Percentiles rank a stretch among this genome's conserved stretches.
These are phyloP conservation scores for Cryptosporidium sp. DNA, from an alignment of 169 alveolate species.

Conservation along the genomic window DNA sequence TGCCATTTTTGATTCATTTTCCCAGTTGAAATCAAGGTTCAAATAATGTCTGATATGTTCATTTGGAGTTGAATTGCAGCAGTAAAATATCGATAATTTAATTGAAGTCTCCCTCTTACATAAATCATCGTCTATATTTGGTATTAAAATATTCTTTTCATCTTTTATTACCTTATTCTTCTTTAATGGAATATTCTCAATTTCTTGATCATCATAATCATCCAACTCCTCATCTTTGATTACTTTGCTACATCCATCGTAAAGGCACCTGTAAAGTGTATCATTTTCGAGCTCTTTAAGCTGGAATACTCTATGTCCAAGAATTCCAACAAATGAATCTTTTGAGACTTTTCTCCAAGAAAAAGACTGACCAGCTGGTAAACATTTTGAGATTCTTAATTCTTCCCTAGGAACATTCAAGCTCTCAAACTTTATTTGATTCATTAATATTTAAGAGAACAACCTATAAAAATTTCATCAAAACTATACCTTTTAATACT, in stretches of 20 bases:
- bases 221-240: background rate
- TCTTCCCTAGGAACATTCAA: conserved; percentile 23
- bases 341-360: conserved; percentile 56
- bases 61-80: conserved; percentile 51
- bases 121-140: background rate
- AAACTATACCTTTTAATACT: background rate
- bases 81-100: conserved; percentile 15
- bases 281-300: conserved; percentile 56
- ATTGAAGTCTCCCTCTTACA: background rate
- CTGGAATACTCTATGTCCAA: conserved; percentile 69
- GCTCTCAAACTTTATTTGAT: conserved; percentile 33
- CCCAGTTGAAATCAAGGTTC: conserved; percentile 51
- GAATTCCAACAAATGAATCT: conserved; percentile 53
- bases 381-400: conserved; percentile 61
- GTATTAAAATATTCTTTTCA: background rate
- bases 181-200: conserved; percentile 44
- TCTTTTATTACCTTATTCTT: conserved; percentile 5
- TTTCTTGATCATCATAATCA: background rate
- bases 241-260: conserved; percentile 23
- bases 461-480: background rate
- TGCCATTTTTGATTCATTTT: background rate
- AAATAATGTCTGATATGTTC: conserved; percentile 63
- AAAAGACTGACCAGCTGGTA: conserved; percentile 70
- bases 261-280: conserved; percentile 47
- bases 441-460: background rate